A percentile compares a stretch with the other conserved stretches of the same genome.
Evolutionary conservation across 306 rosid species (phyloP).

Genomic region (Cicer judaicum): DNA sequence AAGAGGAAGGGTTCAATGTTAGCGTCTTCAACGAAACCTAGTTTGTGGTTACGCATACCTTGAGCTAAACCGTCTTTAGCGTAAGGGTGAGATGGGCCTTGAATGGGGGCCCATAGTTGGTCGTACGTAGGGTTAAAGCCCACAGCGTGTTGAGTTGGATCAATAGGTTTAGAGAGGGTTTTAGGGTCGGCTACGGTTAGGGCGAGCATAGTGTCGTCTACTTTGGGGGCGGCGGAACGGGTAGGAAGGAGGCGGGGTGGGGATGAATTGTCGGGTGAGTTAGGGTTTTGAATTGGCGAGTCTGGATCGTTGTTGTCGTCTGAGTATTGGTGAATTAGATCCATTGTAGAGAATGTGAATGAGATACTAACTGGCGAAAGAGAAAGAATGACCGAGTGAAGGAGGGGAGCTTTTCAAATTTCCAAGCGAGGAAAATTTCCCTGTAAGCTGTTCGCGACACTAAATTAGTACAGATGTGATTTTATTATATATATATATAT

Average conservation of each 20-base stretch:
- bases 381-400: background rate
- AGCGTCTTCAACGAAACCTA: slow-evolving; percentile 91
- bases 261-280: slow-evolving; percentile 51
- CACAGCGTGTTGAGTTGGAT: slow-evolving; percentile 76
- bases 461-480: no score
- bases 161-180: slow-evolving; percentile 63
- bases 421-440: no score
- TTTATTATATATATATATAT: no score
- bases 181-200: slow-evolving; percentile 60
- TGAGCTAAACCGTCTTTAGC: slow-evolving; percentile 93
- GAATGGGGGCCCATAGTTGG: slow-evolving; percentile 92
- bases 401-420: no score
- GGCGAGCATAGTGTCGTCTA: slow-evolving; percentile 91
- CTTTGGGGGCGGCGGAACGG: slow-evolving; percentile 80
- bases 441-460: no score
- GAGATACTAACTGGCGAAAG: background rate
- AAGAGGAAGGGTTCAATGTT: slow-evolving; percentile 80
- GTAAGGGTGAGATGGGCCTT: slow-evolving; percentile 91
- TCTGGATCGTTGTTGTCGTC: slow-evolving; percentile 45
- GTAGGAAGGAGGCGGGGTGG: slow-evolving; percentile 77
- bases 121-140: slow-evolving; percentile 88
- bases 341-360: slow-evolving; percentile 53
- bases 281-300: slow-evolving; percentile 55
- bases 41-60: slow-evolving; percentile 97
- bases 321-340: slow-evolving; percentile 68